phyloP scores from a whole-genome alignment of 2,329 filamentous ascomycete species.

The Ophiocordyceps australis region DNA sequence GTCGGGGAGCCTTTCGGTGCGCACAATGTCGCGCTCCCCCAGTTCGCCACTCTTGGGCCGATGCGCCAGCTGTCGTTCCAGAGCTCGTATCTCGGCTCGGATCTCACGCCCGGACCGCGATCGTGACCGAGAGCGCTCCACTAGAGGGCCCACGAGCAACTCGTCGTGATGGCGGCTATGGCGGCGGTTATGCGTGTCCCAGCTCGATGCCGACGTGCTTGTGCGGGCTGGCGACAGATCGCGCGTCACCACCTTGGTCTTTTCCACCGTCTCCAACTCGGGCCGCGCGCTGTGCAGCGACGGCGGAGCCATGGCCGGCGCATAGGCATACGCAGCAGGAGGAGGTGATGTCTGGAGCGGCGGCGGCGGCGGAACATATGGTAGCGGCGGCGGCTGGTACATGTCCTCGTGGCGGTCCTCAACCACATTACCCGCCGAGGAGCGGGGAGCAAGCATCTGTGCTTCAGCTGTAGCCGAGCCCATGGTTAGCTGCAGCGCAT shows the following conservation, averaged over 20 bases:
- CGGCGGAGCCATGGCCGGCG: slow-evolving; percentile 11
- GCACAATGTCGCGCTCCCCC: slow-evolving; percentile 32
- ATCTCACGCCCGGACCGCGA: slow-evolving; percentile 43
- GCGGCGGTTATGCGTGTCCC: slow-evolving; percentile 12
- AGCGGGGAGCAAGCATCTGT: slow-evolving; percentile 27
- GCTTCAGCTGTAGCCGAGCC: too few species aligned
- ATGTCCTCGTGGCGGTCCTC: slow-evolving; percentile 25
- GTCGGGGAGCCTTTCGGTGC: slow-evolving; percentile 37
- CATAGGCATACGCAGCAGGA: slow-evolving; percentile 14
- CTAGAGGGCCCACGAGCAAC: slow-evolving; percentile 9
- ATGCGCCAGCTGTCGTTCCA: slow-evolving; percentile 35
- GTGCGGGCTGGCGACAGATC: slow-evolving; percentile 29
- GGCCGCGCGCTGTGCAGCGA: slow-evolving; percentile 8
- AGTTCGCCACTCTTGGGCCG: slow-evolving; percentile 15
- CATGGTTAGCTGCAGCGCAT: slow-evolving; percentile 18
- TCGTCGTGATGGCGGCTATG: slow-evolving; percentile 11
- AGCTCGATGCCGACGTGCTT: slow-evolving; percentile 13
- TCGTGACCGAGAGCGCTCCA: slow-evolving; percentile 22
- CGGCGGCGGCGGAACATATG: slow-evolving; percentile 14
- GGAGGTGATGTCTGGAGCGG: slow-evolving; percentile 11
- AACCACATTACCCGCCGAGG: slow-evolving; percentile 24
- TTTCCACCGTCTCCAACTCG: slow-evolving; percentile 25
- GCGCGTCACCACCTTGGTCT: slow-evolving; percentile 27
- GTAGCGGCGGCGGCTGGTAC: slow-evolving; percentile 8
- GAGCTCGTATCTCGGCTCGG: slow-evolving; percentile 49